These are phyloP conservation scores for Lyophyllum atratum DNA, from an alignment of 768 basidiomycete species.

Conservation along the genomic window DNA sequence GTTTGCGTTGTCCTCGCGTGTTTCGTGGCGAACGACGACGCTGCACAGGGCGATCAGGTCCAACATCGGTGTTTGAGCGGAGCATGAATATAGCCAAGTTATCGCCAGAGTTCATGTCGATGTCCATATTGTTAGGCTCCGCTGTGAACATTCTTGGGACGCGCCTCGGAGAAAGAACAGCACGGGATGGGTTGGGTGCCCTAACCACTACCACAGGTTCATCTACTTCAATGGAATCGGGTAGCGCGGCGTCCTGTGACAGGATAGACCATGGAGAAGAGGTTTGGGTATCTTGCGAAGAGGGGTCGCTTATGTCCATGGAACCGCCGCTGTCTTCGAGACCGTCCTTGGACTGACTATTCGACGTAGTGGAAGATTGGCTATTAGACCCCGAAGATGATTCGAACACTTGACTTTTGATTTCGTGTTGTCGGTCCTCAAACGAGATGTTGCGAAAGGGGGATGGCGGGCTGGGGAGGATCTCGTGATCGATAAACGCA, in stretches of 20 bases:
- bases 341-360: neutral
- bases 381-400: neutral
- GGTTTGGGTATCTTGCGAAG: neutral
- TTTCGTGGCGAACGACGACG: neutral
- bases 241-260: neutral
- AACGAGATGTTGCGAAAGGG: neutral
- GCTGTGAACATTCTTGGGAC: neutral
- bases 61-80: neutral
- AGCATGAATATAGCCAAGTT: neutral
- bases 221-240: neutral
- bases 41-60: neutral
- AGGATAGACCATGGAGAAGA: neutral
- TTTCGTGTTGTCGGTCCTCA: neutral
- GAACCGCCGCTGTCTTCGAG: neutral
- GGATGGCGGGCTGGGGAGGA: neutral
- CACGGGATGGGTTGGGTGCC: neutral
- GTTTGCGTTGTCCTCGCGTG: neutral
- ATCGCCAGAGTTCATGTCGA: neutral
- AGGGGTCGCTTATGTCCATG: neutral
- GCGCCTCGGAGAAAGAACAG: neutral
- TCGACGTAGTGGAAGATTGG: neutral
- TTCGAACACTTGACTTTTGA: neutral
- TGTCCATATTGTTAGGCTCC: neutral
- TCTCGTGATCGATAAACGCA: neutral
- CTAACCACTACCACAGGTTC: neutral